Conservation (phyloP, 176 grass and related monocot genomes). For the Hyparrhenia diplandra region DNA sequence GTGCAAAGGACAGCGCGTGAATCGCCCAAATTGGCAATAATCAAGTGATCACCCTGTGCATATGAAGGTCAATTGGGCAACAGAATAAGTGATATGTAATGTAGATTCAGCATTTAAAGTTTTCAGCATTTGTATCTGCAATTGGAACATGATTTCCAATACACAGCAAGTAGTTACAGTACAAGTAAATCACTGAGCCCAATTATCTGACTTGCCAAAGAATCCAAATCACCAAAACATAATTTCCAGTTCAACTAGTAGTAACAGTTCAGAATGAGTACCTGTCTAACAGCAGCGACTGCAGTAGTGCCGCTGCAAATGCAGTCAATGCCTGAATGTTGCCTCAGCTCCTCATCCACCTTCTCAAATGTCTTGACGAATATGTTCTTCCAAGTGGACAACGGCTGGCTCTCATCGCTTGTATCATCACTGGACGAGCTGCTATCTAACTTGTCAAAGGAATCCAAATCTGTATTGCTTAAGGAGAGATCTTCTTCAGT, state of each 20-base stretch:
- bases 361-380: conserved; percentile 63
- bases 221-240: background rate
- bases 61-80: background rate
- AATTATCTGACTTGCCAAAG: no score
- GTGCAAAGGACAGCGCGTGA: conserved; percentile 69
- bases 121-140: background rate
- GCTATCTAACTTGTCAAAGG: conserved; percentile 30
- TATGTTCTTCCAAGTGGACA: conserved; percentile 49
- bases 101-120: background rate
- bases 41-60: conserved; percentile 61
- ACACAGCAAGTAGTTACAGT: no score
- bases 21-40: conserved; percentile 82
- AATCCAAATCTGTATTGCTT: background rate
- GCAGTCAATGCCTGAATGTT: conserved; percentile 58
- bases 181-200: no score
- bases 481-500: no score
- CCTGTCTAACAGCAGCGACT: conserved; percentile 60
- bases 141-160: background rate
- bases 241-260: background rate
- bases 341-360: conserved; percentile 61
- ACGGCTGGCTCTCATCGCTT: conserved; percentile 13
- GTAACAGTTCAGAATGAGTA: background rate
- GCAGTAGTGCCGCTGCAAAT: conserved; percentile 87
- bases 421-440: conserved; percentile 14
- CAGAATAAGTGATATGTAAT: background rate